A percentile compares a stretch with the other conserved stretches of the same genome.
Conservation (phyloP, 495 filamentous ascomycete genomes). For the Podospora comata region DNA sequence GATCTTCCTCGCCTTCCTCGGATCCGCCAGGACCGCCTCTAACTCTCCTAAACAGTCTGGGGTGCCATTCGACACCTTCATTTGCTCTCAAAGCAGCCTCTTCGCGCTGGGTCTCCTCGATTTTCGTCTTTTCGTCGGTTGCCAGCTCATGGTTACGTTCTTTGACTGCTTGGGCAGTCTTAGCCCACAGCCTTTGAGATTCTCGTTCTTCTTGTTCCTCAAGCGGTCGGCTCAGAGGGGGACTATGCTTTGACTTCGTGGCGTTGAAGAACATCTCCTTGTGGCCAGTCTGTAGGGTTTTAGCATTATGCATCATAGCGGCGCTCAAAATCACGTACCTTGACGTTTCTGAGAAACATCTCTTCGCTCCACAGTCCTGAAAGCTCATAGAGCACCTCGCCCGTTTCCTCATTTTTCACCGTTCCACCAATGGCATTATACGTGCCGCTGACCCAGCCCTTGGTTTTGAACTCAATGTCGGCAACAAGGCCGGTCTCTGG, state of each 20-base stretch:
- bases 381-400: constrained; percentile 82
- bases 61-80: constrained; percentile 85
- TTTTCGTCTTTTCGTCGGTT: constrained; percentile 91
- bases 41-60: constrained; percentile 75
- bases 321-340: constrained; percentile 50
- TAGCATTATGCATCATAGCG: constrained; percentile 3
- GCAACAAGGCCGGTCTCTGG: constrained; percentile 81
- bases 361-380: constrained; percentile 92
- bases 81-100: constrained; percentile 79
- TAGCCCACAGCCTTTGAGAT: constrained; percentile 81
- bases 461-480: constrained; percentile 97
- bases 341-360: constrained; percentile 81
- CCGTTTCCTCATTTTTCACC: constrained; percentile 86
- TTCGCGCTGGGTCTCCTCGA: constrained; percentile 86
- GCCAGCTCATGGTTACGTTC: constrained; percentile 82
- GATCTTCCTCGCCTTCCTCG: constrained; percentile 78
- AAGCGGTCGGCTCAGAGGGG: constrained; percentile 70
- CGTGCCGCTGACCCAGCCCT: constrained; percentile 93
- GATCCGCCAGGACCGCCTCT: constrained; percentile 66
- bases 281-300: constrained; percentile 65
- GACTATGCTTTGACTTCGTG: constrained; percentile 66
- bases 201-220: constrained; percentile 88
- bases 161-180: constrained; percentile 74
- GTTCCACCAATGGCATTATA: constrained; percentile 94
- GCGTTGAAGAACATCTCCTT: constrained; percentile 91